Evolutionary conservation across 306 rosid species (phyloP).

Genomic region (Oxytropis ochrocephala): DNA sequence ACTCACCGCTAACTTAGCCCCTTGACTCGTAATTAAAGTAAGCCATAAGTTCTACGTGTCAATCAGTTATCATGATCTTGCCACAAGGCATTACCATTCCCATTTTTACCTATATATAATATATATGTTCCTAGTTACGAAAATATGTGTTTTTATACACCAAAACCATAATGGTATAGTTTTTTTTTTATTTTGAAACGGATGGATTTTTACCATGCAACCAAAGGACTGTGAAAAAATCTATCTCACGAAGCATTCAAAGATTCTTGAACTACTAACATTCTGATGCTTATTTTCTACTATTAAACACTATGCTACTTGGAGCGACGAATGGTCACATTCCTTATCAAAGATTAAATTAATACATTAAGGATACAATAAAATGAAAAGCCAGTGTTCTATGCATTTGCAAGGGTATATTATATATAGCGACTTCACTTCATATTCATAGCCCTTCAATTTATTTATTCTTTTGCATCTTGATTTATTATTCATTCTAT

Average conservation of each 20-base stretch:
- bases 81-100: neutral
- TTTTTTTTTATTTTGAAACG: no score
- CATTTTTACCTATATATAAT: neutral
- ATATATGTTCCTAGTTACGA: no score
- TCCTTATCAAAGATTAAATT: neutral
- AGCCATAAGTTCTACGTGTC: neutral
- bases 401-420: neutral
- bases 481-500: slow-evolving; percentile 19
- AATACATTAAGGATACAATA: neutral
- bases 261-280: neutral
- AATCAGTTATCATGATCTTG: neutral
- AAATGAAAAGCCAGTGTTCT: no score
- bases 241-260: no score
- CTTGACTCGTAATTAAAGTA: slow-evolving; percentile 3
- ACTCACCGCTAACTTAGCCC: slow-evolving; percentile 1
- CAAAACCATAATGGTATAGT: no score
- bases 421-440: neutral
- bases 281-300: neutral
- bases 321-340: neutral
- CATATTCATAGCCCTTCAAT: slow-evolving; percentile 1
- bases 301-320: no score
- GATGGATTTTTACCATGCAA: neutral
- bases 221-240: neutral
- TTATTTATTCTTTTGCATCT: slow-evolving; percentile 28
- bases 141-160: no score